A percentile compares a stretch with the other conserved stretches of the same genome.
phyloP scores from a whole-genome alignment of 2,329 filamentous ascomycete genomes.

The Penicillium palitans region DNA sequence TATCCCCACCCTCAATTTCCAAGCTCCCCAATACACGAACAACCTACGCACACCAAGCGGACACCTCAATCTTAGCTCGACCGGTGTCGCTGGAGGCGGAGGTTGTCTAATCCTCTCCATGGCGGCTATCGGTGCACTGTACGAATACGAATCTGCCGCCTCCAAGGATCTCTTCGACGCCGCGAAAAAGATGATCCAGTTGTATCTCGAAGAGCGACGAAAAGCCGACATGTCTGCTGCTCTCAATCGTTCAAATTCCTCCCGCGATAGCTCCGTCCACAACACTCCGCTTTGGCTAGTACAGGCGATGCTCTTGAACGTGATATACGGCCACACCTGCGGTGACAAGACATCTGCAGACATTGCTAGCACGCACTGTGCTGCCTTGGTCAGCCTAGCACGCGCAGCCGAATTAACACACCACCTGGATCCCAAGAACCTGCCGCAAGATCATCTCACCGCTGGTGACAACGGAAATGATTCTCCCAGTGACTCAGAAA shows the following conservation, averaged over 20 bases:
- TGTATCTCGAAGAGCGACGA: conserved; percentile 87
- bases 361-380: conserved; percentile 88
- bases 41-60: conserved; percentile 59
- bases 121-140: conserved; percentile 82
- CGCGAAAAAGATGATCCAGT: conserved; percentile 91
- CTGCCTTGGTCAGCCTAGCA: conserved; percentile 84
- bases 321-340: conserved; percentile 93
- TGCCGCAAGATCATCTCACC: conserved; percentile 45
- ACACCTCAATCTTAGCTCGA: conserved; percentile 53
- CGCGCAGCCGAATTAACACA: conserved; percentile 77
- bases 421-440: conserved; percentile 39
- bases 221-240: conserved; percentile 74
- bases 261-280: conserved; percentile 63
- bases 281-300: conserved; percentile 90
- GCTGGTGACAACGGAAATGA: conserved; percentile 58
- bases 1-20: conserved; percentile 86
- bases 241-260: conserved; percentile 54
- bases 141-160: conserved; percentile 76
- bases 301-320: conserved; percentile 93
- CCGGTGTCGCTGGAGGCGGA: conserved; percentile 68
- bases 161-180: conserved; percentile 88
- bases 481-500: conserved; percentile 41
- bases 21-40: conserved; percentile 67
- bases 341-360: conserved; percentile 88
- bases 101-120: conserved; percentile 85